Conservation (phyloP, 805 yeast species). For the Pichia heedii region DNA sequence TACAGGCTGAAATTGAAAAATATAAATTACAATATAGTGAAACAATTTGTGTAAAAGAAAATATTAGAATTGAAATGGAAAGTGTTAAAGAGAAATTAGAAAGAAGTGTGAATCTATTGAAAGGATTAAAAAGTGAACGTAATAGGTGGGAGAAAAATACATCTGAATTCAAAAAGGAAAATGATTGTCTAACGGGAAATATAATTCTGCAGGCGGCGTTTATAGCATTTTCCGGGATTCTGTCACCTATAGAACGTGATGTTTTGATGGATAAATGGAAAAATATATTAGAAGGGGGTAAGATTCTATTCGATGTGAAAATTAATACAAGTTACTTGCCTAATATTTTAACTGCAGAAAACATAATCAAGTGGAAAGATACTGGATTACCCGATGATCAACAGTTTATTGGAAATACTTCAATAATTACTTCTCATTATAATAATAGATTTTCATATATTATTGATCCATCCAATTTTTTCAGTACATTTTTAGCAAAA, state of each 20-base stretch:
- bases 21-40: conserved; percentile 63
- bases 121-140: conserved; percentile 57
- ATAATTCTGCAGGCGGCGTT: conserved; percentile 55
- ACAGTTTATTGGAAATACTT: conserved; percentile 53
- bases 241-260: conserved; percentile 30
- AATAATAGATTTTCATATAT: conserved; percentile 41
- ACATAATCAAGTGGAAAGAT: conserved; percentile 41
- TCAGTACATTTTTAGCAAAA: conserved; percentile 33
- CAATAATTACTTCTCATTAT: conserved; percentile 30
- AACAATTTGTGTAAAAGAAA: conserved; percentile 72
- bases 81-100: conserved; percentile 49
- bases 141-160: conserved; percentile 63
- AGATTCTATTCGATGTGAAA: conserved; percentile 31
- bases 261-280: conserved; percentile 16
- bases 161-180: conserved; percentile 37
- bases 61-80: conserved; percentile 61
- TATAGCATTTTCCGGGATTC: conserved; percentile 48
- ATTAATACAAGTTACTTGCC: conserved; percentile 21
- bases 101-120: conserved; percentile 55
- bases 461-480: conserved; percentile 60
- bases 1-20: conserved; percentile 56
- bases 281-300: conserved; percentile 24
- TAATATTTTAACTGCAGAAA: conserved; percentile 32
- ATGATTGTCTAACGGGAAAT: conserved; percentile 51
- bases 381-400: conserved; percentile 51